Evolutionary conservation across 2,329 filamentous ascomycete genomes (phyloP).

Genomic region (Stagonosporopsis cucurbitacearum): DNA sequence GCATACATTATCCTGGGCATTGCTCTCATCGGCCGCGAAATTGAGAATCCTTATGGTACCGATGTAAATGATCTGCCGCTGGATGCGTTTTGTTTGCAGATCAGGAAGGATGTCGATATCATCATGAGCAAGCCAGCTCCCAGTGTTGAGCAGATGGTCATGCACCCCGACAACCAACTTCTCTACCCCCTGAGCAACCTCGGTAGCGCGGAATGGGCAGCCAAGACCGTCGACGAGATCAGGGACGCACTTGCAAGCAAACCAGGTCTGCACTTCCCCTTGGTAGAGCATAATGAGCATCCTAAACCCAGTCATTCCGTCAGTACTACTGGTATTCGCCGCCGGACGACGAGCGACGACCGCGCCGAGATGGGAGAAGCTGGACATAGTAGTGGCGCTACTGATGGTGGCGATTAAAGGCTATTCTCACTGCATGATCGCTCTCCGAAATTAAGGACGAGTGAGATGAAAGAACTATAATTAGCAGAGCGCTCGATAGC

Average conservation of each 20-base stretch:
- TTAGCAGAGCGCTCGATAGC: no score
- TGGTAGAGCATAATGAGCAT: conserved; percentile 18
- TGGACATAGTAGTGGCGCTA: conserved; percentile 8
- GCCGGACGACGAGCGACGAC: conserved; percentile 15
- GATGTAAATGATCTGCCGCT: conserved; percentile 76
- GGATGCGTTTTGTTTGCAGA: conserved; percentile 76
- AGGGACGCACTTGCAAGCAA: conserved; percentile 50
- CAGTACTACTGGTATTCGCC: conserved; percentile 11
- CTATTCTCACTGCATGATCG: no score
- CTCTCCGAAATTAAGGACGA: background rate
- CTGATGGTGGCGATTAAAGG: conserved; percentile 10
- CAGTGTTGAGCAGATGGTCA: conserved; percentile 58
- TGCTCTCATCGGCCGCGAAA: conserved; percentile 76
- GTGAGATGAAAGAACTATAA: no score
- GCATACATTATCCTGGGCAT: conserved; percentile 86
- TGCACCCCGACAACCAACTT: conserved; percentile 56
- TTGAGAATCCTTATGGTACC: conserved; percentile 84
- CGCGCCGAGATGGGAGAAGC: conserved; percentile 23
- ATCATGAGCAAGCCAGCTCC: conserved; percentile 66
- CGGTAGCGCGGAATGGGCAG: conserved; percentile 45
- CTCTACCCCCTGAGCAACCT: conserved; percentile 60
- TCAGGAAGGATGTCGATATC: conserved; percentile 75
- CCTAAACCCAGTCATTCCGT: conserved; percentile 11
- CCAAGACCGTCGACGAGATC: conserved; percentile 47
- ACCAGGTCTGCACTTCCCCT: conserved; percentile 24